These are phyloP conservation scores for Suillus discolor DNA, from an alignment of 768 basidiomycete species.

Conservation along the genomic window DNA sequence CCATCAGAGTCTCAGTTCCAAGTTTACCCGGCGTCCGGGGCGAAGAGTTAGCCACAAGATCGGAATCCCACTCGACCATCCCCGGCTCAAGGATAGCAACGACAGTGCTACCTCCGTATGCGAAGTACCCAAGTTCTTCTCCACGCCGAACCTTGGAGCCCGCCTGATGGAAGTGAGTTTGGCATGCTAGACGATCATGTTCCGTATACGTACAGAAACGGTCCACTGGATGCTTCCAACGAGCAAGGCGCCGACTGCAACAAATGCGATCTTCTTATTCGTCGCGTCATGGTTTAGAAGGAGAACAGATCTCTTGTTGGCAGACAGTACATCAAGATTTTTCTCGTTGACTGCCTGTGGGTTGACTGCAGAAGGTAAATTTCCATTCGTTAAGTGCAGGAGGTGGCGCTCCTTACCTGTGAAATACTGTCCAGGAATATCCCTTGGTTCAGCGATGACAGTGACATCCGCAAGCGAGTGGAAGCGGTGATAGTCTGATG, in stretches of 20 bases:
- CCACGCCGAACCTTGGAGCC: slow-evolving; percentile 59
- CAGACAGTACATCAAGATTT: slow-evolving; percentile 65
- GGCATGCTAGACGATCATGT: neutral
- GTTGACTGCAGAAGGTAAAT: slow-evolving; percentile 49
- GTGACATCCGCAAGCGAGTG: slow-evolving; percentile 67
- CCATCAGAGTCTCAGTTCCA: slow-evolving; percentile 66
- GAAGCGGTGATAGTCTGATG: slow-evolving; percentile 82
- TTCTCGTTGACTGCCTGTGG: slow-evolving; percentile 76
- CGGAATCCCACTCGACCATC: slow-evolving; percentile 58
- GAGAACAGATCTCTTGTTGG: slow-evolving; percentile 60
- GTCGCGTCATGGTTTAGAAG: slow-evolving; percentile 50
- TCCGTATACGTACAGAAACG: slow-evolving; percentile 22
- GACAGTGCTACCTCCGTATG: slow-evolving; percentile 79
- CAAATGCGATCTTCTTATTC: slow-evolving; percentile 58
- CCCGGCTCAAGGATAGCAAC: slow-evolving; percentile 61
- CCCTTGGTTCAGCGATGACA: slow-evolving; percentile 39
- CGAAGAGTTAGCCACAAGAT: slow-evolving; percentile 56
- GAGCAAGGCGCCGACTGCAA: slow-evolving; percentile 81
- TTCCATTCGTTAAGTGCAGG: neutral
- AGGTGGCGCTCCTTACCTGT: slow-evolving; percentile 43
- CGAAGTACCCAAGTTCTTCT: slow-evolving; percentile 66
- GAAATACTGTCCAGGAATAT: slow-evolving; percentile 61
- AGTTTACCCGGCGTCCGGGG: slow-evolving; percentile 22
- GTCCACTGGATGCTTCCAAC: slow-evolving; percentile 79
- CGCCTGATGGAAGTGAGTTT: slow-evolving; percentile 29